These are phyloP conservation scores for Camelina neglecta DNA, from an alignment of 345 rosid genomes.

Conservation along the genomic window DNA sequence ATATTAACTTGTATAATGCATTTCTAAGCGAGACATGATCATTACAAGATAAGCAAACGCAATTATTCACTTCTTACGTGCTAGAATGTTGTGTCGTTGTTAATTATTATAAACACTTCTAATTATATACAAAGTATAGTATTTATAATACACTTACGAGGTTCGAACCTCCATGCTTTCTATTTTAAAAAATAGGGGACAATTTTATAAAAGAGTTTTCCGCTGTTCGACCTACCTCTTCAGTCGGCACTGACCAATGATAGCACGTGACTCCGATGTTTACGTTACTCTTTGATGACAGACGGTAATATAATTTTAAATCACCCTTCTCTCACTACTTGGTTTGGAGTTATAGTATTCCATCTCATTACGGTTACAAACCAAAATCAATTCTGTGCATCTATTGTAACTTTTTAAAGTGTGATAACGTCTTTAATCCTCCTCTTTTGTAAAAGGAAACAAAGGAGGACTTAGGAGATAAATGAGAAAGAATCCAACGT, in stretches of 20 bases:
- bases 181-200: neutral
- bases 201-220: neutral
- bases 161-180: neutral
- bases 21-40: constrained; percentile 32
- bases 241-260: constrained; percentile 22
- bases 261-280: too few species aligned
- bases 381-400: too few species aligned
- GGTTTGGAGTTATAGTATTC: too few species aligned
- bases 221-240: neutral
- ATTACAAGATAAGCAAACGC: constrained; percentile 20
- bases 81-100: constrained; percentile 19
- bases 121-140: neutral
- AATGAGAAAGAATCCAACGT: constrained; percentile 1
- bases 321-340: too few species aligned
- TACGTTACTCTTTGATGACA: too few species aligned
- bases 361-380: too few species aligned
- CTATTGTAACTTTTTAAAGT: too few species aligned
- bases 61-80: constrained; percentile 9
- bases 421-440: neutral
- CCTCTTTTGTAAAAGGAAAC: neutral
- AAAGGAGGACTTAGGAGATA: neutral
- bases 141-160: neutral
- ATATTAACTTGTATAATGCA: constrained; percentile 11
- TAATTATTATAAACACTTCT: neutral
- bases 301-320: too few species aligned